Conservation (phyloP, 345 rosid genomes). For the Hevea brasiliensis region DNA sequence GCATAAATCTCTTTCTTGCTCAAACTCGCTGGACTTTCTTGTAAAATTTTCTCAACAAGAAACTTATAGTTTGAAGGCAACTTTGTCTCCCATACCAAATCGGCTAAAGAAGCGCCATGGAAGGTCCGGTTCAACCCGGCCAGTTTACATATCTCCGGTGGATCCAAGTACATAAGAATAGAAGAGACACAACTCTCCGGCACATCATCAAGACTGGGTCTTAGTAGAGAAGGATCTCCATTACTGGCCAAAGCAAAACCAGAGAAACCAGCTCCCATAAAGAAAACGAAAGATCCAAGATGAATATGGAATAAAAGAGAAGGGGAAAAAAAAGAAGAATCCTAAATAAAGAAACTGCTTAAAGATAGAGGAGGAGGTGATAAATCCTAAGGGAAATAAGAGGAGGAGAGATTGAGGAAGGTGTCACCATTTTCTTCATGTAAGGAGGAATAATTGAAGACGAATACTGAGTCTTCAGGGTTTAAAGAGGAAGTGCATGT, state of each 20-base stretch:
- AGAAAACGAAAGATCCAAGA: constrained; percentile 6
- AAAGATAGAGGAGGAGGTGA: constrained; percentile 63
- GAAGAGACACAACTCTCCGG: constrained; percentile 73
- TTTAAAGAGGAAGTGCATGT: too few species aligned
- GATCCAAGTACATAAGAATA: constrained; percentile 64
- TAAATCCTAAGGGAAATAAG: constrained; percentile 25
- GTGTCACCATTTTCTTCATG: constrained; percentile 43
- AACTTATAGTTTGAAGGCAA: constrained; percentile 71
- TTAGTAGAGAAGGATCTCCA: not conserved
- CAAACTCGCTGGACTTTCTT: constrained; percentile 26
- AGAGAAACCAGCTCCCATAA: constrained; percentile 70
- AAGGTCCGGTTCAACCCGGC: constrained; percentile 62
- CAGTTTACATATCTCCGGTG: constrained; percentile 75
- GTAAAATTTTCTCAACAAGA: constrained; percentile 50
- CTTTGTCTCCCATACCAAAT: constrained; percentile 82
- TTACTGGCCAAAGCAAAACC: constrained; percentile 28
- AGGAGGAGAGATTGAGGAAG: constrained; percentile 46
- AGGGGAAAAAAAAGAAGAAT: not conserved
- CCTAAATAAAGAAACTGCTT: constrained; percentile 11
- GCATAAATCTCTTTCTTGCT: constrained; percentile 66
- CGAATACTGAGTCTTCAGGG: constrained; percentile 15
- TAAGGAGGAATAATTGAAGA: constrained; percentile 1
- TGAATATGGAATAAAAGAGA: not conserved
- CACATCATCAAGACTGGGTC: constrained; percentile 52
- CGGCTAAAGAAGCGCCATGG: constrained; percentile 63